Percentiles rank a stretch among this genome's conserved stretches.
phyloP scores from a whole-genome alignment of 345 rosid species.

The Salix udensis region DNA sequence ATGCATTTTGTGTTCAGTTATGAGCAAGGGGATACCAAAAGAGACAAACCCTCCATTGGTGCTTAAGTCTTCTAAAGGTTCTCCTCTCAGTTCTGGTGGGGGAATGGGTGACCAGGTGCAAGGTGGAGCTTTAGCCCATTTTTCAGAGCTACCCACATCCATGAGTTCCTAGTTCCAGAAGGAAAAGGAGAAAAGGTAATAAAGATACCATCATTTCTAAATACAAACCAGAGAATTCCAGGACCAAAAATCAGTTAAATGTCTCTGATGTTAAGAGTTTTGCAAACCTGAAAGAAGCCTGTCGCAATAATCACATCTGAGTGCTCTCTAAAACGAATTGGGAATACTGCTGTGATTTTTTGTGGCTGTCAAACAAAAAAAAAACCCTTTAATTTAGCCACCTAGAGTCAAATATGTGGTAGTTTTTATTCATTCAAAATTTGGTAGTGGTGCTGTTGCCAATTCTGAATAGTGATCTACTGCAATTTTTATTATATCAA shows the following conservation, averaged over 20 bases:
- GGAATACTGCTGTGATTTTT: slow-evolving; percentile 68
- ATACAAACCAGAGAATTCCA: not conserved
- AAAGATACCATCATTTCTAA: not conserved
- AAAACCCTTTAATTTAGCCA: not conserved
- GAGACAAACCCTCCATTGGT: slow-evolving; percentile 84
- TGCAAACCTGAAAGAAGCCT: slow-evolving; percentile 73
- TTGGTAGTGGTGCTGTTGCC: too few species aligned
- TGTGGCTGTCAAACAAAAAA: slow-evolving; percentile 38
- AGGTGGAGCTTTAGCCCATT: slow-evolving; percentile 71
- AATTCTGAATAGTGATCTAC: too few species aligned
- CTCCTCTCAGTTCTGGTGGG: slow-evolving; percentile 80
- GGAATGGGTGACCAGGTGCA: slow-evolving; percentile 90
- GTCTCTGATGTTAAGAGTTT: not conserved
- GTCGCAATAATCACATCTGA: slow-evolving; percentile 75
- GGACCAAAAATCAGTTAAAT: not conserved
- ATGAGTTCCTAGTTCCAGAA: slow-evolving; percentile 54
- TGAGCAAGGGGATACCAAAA: slow-evolving; percentile 47
- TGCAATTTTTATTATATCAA: too few species aligned
- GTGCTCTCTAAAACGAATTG: slow-evolving; percentile 79
- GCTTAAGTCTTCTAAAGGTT: slow-evolving; percentile 66
- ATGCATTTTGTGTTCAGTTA: slow-evolving; percentile 8
- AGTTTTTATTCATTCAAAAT: too few species aligned
- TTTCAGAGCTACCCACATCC: slow-evolving; percentile 62
- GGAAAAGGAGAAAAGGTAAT: not conserved
- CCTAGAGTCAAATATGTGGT: not conserved